Percentiles rank a stretch among this genome's conserved stretches.
These are phyloP conservation scores for Xylariaceae sp. DNA, from an alignment of 2,329 filamentous ascomycete species.

Conservation along the genomic window DNA sequence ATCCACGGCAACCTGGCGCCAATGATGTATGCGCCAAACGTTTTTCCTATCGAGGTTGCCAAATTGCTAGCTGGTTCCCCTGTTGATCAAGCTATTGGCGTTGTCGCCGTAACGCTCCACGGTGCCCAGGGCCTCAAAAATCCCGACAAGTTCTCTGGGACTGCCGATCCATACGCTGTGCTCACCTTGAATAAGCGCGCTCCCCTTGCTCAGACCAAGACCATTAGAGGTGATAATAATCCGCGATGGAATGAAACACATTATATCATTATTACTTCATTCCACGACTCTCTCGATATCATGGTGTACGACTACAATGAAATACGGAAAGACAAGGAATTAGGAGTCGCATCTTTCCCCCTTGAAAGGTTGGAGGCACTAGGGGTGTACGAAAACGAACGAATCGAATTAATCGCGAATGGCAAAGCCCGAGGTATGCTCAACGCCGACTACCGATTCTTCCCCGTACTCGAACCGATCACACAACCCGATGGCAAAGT, in stretches of 20 bases:
- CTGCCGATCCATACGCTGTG: conserved; percentile 82
- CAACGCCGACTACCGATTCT: conserved; percentile 83
- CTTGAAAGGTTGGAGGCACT: conserved; percentile 78
- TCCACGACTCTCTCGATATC: conserved; percentile 82
- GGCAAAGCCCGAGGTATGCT: conserved; percentile 80
- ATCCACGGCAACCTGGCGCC: conserved; percentile 90
- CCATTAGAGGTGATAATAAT: conserved; percentile 74
- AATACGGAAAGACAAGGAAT: conserved; percentile 91
- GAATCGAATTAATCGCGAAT: conserved; percentile 76
- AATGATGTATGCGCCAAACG: conserved; percentile 98
- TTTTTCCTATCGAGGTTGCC: conserved; percentile 96
- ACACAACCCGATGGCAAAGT: conserved; percentile 68
- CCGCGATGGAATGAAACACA: conserved; percentile 96
- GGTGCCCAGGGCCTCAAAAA: conserved; percentile 92
- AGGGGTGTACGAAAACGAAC: conserved; percentile 75
- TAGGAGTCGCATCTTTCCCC: conserved; percentile 80
- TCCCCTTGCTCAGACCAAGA: conserved; percentile 84
- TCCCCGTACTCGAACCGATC: conserved; percentile 76
- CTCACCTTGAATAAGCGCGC: conserved; percentile 80
- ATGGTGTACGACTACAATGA: conserved; percentile 92
- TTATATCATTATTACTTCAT: conserved; percentile 89
- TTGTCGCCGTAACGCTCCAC: conserved; percentile 86
- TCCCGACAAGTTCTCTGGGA: conserved; percentile 86
- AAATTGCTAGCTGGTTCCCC: conserved; percentile 95
- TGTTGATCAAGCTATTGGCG: conserved; percentile 92